Conservation (phyloP, 2,329 filamentous ascomycete genomes). For the Xylariaceae sp. region DNA sequence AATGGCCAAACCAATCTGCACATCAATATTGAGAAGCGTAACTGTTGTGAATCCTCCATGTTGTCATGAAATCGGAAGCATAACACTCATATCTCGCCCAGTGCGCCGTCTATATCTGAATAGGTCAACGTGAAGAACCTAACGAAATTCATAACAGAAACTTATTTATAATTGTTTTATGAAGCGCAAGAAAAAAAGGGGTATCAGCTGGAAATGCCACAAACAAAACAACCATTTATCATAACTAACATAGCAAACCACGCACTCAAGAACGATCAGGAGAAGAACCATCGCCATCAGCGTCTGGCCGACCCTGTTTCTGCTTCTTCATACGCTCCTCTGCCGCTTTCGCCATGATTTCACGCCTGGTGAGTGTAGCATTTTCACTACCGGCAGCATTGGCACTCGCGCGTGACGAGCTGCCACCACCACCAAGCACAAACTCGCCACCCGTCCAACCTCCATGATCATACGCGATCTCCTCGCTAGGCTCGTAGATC, state of each 20-base stretch:
- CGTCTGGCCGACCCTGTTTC: constrained; percentile 23
- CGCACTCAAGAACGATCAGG: constrained; percentile 9
- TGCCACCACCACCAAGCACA: constrained; percentile 55
- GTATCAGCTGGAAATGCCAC: constrained; percentile 9
- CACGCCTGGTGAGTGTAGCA: constrained; percentile 58
- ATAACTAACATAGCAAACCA: background rate
- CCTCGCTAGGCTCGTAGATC: constrained; percentile 51
- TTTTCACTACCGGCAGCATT: background rate
- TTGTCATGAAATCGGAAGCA: background rate
- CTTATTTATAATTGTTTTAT: background rate
- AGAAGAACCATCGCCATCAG: constrained; percentile 14
- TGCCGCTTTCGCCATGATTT: constrained; percentile 68
- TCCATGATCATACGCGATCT: constrained; percentile 59
- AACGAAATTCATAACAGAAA: background rate
- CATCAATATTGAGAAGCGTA: background rate
- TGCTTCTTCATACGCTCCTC: constrained; percentile 58
- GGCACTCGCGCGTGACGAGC: background rate
- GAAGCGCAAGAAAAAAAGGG: background rate
- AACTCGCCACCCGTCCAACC: constrained; percentile 78
- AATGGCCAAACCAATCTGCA: background rate
- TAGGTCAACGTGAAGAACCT: no score
- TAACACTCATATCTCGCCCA: background rate
- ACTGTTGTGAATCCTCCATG: background rate
- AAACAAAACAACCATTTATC: constrained; percentile 1
- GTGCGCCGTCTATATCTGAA: no score